Evolutionary conservation across 352 stramenopile species (phyloP).

Genomic region (Phytopythium kandeliae): DNA sequence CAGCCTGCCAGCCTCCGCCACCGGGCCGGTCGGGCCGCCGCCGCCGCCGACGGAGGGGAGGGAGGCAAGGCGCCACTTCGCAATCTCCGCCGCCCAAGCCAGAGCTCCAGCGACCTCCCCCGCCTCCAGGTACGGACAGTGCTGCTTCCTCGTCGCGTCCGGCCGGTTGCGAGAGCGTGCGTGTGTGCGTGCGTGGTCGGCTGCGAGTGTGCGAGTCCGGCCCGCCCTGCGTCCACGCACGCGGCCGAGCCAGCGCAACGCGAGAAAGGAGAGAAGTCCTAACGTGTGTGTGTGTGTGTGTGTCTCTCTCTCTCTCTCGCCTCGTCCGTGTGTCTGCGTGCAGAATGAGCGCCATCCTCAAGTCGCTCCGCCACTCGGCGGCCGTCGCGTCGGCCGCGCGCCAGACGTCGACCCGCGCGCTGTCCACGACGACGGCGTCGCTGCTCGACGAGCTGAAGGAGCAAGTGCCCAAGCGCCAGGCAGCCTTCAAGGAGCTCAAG

Average conservation of each 20-base stretch:
- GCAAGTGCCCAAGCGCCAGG: conserved; percentile 89
- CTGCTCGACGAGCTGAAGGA: conserved; percentile 83
- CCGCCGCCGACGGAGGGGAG: too few species aligned
- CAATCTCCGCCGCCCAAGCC: conserved; percentile 19
- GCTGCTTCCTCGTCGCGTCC: neutral
- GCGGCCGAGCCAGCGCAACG: too few species aligned
- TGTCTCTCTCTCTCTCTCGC: too few species aligned
- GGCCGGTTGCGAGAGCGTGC: too few species aligned
- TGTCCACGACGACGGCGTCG: conserved; percentile 65
- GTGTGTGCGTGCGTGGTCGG: too few species aligned
- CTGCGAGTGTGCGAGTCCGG: too few species aligned
- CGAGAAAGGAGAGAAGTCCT: too few species aligned
- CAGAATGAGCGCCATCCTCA: conserved; percentile 63
- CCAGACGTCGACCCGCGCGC: conserved; percentile 37
- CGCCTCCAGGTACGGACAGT: conserved; percentile 12
- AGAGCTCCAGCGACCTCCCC: conserved; percentile 10
- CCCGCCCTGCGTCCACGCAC: too few species aligned
- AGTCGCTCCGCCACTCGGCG: conserved; percentile 51
- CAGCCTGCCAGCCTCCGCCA: too few species aligned
- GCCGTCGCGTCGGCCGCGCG: conserved; percentile 20
- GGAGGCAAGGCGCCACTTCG: conserved; percentile 18
- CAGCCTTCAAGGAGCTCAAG: conserved; percentile 93
- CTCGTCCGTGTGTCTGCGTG: neutral
- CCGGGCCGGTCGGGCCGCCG: too few species aligned
- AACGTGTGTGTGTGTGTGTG: too few species aligned